Conservation (phyloP, 352 stramenopile species). For the Globisporangium nunn region DNA sequence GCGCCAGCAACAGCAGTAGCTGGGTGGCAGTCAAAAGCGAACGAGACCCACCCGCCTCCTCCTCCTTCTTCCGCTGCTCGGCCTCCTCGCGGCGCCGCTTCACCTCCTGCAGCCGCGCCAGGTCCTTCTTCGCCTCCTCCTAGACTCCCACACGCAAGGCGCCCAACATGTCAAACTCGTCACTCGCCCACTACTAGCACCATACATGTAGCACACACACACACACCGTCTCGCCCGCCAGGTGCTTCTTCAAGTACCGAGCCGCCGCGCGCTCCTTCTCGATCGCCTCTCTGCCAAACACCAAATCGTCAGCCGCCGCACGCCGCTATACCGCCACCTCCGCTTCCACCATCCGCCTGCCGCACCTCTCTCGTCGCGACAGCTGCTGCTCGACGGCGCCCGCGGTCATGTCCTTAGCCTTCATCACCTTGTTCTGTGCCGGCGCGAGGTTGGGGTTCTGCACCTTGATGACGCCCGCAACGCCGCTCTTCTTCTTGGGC, state of each 20-base stretch:
- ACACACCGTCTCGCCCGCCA: conserved; percentile 69
- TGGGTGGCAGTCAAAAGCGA: neutral
- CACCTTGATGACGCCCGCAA: conserved; percentile 63
- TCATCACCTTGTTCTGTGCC: conserved; percentile 77
- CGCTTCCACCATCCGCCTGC: no score
- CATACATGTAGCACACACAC: neutral
- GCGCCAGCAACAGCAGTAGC: neutral
- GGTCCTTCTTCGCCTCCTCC: conserved; percentile 83
- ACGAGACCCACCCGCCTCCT: conserved; percentile 49
- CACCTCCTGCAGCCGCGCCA: conserved; percentile 70
- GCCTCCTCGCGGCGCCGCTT: conserved; percentile 77
- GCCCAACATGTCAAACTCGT: neutral
- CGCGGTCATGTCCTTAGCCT: conserved; percentile 78
- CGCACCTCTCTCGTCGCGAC: conserved; percentile 68
- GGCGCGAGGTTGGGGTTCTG: conserved; percentile 79
- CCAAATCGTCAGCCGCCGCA: neutral
- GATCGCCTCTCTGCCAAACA: conserved; percentile 49
- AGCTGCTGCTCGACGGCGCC: conserved; percentile 59
- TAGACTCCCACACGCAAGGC: conserved; percentile 5
- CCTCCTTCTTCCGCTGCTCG: conserved; percentile 72
- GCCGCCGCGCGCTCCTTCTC: conserved; percentile 74
- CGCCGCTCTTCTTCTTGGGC: conserved; percentile 66
- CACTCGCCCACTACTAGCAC: no score
- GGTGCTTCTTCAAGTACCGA: conserved; percentile 79
- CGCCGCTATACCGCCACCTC: neutral